phyloP scores from a whole-genome alignment of 768 basidiomycete genomes.

The Lentinula detonsa region DNA sequence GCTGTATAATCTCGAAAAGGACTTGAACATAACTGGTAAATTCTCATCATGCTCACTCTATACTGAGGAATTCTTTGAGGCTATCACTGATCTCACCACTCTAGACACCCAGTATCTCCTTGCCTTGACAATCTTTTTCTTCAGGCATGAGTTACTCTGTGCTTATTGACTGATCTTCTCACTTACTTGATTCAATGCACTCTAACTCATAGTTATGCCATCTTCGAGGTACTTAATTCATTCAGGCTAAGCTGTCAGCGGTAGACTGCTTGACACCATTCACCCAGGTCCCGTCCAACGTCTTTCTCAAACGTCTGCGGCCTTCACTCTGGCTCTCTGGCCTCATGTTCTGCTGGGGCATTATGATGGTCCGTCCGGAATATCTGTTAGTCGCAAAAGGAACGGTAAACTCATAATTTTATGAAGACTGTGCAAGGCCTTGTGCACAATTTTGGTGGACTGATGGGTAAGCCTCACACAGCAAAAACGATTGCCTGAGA shows the following conservation, averaged over 20 bases:
- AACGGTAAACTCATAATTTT: constrained; percentile 5
- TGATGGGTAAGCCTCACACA: constrained; percentile 43
- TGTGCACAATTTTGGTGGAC: constrained; percentile 60
- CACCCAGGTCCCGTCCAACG: constrained; percentile 59
- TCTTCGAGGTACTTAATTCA: constrained; percentile 50
- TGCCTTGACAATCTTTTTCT: constrained; percentile 57
- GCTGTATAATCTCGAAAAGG: constrained; percentile 57
- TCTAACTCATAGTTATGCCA: constrained; percentile 45
- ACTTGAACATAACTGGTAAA: constrained; percentile 27
- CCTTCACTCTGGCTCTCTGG: constrained; percentile 74
- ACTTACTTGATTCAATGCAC: constrained; percentile 10
- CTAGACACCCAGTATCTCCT: constrained; percentile 59
- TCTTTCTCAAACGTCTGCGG: constrained; percentile 65
- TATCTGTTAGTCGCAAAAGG: neutral
- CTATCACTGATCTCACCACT: constrained; percentile 29
- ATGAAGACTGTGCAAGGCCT: constrained; percentile 66
- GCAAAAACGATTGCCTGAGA: neutral
- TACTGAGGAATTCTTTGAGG: neutral
- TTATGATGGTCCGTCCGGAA: constrained; percentile 54
- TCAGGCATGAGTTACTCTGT: constrained; percentile 21
- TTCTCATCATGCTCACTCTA: neutral
- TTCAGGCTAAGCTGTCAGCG: neutral
- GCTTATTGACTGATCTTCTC: neutral
- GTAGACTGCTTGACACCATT: neutral
- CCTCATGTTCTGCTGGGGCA: constrained; percentile 70